These are phyloP conservation scores for Stereum hirsutum DNA, from an alignment of 1,284 basidiomycete species.

Conservation along the genomic window DNA sequence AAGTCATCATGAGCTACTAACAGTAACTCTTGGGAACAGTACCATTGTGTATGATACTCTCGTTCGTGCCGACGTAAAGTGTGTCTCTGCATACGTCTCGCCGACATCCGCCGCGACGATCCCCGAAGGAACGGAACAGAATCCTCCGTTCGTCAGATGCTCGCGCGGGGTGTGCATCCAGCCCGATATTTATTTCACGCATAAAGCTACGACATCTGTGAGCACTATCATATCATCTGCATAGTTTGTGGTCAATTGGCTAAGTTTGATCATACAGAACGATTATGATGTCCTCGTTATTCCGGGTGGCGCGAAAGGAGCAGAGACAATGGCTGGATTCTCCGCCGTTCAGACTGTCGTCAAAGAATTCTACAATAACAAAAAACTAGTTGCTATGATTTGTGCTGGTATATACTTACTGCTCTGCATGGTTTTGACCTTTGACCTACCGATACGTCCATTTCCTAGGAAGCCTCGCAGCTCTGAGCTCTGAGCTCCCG, in stretches of 20 bases:
- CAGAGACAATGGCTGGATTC: slow-evolving; percentile 61
- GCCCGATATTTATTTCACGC: slow-evolving; percentile 49
- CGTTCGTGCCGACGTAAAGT: slow-evolving; percentile 60
- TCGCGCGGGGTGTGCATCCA: slow-evolving; percentile 71
- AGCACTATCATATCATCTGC: neutral
- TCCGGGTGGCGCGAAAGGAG: slow-evolving; percentile 77
- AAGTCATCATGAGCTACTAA: neutral
- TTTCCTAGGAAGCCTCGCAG: slow-evolving; percentile 54
- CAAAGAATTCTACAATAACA: slow-evolving; percentile 44
- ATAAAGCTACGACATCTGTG: neutral
- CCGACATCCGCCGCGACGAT: slow-evolving; percentile 27
- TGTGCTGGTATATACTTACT: slow-evolving; percentile 51
- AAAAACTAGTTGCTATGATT: slow-evolving; percentile 73
- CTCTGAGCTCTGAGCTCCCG: slow-evolving; percentile 54
- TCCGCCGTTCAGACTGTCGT: slow-evolving; percentile 57
- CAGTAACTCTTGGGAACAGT: slow-evolving; percentile 25
- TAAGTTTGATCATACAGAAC: slow-evolving; percentile 27
- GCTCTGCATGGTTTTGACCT: neutral
- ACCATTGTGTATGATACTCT: slow-evolving; percentile 76
- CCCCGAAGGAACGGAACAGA: slow-evolving; percentile 25
- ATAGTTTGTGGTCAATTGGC: too few relatives aligned
- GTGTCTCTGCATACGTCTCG: slow-evolving; percentile 58
- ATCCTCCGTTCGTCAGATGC: slow-evolving; percentile 34
- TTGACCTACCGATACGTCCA: neutral
- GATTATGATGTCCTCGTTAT: slow-evolving; percentile 65